Evolutionary conservation across 768 basidiomycete species (phyloP), one percentile per base, ranked within the genome.

Genomic region (Boletus fagicola): DNA sequence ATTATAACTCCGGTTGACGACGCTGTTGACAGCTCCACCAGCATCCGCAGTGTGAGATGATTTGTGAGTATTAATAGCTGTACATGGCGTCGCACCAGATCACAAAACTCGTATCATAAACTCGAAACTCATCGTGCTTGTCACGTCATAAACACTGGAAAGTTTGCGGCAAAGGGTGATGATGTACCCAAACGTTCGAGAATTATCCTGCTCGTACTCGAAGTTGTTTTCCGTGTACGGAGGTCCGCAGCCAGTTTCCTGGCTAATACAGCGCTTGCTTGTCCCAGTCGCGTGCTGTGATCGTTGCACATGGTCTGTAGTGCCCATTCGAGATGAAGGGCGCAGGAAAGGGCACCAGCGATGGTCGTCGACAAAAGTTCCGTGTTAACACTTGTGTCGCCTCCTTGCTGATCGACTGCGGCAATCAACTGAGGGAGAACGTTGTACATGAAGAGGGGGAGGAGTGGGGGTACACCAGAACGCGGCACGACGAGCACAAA

Each of bases 391-490:
- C 77, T 75, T 58, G 84, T 81, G 55, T 88, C 85, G 3, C 74
- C 62, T n/a, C 76, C 71, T 53, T 74, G 76, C 5, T 73, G 74
- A 65, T 92, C 88, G 49, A 87, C 80, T 2, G 56, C 45, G 1
- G 62, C 50, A 15, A 92, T 79, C 47, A 92, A 66, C 18, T 78
- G 75, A 3, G 90, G 90, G 15, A 88, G 68, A n/a, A 87, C 71
- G 55, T 82, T 75, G 67, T 88, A 83, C 59, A 90, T 65, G 69
- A 92, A 92, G 30, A 89, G 78, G 0, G 89, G 89, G 22, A 93
- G 75, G 7, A 92, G 77, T 2, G 89, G 88, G 1, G 86, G 84
- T 5, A 72, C 71, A 11, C 71, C 72, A 10, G 80, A 68, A 24
- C 82, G 83, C 42, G 89, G 88, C 59, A 77, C 82, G 30, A 84